These are phyloP conservation scores for Diaporthe sp. DNA, from an alignment of 2,329 filamentous ascomycete species.

Conservation along the genomic window DNA sequence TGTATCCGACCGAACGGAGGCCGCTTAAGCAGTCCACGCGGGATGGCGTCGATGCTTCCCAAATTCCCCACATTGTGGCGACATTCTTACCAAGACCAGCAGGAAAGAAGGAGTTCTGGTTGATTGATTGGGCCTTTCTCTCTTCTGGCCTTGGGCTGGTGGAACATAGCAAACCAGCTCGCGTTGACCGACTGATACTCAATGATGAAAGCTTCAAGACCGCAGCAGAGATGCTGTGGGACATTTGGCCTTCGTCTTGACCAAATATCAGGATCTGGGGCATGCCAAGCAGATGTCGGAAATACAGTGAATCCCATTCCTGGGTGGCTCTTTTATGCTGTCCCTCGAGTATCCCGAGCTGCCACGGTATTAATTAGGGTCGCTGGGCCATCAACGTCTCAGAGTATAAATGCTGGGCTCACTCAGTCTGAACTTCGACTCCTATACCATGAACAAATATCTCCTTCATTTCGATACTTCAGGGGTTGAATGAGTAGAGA, in stretches of 20 bases:
- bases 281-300: neutral
- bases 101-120: no score
- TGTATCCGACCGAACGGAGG: conserved; percentile 26
- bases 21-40: neutral
- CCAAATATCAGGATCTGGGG: neutral
- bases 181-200: neutral
- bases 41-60: neutral
- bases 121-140: neutral
- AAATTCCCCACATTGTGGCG: neutral
- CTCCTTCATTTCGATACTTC: no score
- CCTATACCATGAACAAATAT: no score
- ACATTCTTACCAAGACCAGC: no score
- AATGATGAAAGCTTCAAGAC: neutral
- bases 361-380: no score
- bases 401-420: no score
- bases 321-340: no score
- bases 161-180: neutral
- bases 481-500: neutral
- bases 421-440: no score
- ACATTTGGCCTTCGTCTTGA: neutral
- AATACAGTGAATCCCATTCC: neutral
- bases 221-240: neutral
- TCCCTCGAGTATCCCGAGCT: no score
- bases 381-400: no score
- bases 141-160: neutral